phyloP scores from a whole-genome alignment of 129 eudicot species.

The Helianthus annuus region HanXRQr2.0-SUNRISE NC_035445.2:75902481-75902980 shows the following conservation, averaged over 20 bases:
- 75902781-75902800: background rate
- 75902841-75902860: background rate
- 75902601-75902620: conserved; percentile 11
- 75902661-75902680: background rate
- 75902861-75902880: no score
- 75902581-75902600: background rate
- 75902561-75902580: conserved; percentile 19
- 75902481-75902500: conserved; percentile 20
- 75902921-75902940: no score
- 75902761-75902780: background rate
- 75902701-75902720: no score
- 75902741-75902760: background rate
- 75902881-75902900: no score
- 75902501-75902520: background rate
- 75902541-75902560: conserved; percentile 14
- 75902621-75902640: background rate
- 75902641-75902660: conserved; percentile 4
- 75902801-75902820: background rate
- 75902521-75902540: background rate
- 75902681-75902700: background rate
- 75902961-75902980: no score
- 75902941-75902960: no score
- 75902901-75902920: no score
- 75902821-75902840: background rate
- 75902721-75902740: no score